These are phyloP conservation scores for Carallia brachiata DNA, from an alignment of 345 rosid genomes.

Conservation along the genomic window DNA sequence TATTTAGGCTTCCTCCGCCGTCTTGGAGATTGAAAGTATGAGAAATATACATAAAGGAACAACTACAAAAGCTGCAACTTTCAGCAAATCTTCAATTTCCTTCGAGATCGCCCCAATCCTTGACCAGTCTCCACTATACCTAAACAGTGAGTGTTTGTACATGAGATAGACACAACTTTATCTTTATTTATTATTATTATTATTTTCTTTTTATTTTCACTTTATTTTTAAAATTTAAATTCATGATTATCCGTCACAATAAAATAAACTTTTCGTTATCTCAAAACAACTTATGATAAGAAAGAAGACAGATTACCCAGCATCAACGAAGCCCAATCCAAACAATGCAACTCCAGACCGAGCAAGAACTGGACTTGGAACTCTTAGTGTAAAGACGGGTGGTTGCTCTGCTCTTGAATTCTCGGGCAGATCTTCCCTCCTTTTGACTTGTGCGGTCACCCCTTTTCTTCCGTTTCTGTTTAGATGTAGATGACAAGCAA, in stretches of 20 bases:
- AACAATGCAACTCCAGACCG: constrained; percentile 45
- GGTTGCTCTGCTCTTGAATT: constrained; percentile 10
- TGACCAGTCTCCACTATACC: constrained; percentile 95
- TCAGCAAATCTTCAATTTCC: constrained; percentile 64
- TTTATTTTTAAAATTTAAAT: too few species aligned
- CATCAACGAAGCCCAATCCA: constrained; percentile 74
- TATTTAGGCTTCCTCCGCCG: constrained; percentile 27
- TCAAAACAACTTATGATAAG: too few species aligned
- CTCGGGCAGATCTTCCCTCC: constrained; percentile 29
- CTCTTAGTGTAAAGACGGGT: background rate
- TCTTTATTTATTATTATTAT: too few species aligned
- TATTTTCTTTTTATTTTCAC: too few species aligned
- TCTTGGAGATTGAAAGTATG: constrained; percentile 36
- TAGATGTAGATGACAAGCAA: constrained; percentile 7
- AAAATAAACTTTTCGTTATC: background rate
- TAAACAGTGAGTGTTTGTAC: constrained; percentile 12
- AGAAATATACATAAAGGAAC: constrained; percentile 67
- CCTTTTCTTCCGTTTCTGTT: constrained; percentile 17
- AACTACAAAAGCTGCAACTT: constrained; percentile 60
- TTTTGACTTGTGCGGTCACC: constrained; percentile 28
- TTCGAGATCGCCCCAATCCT: constrained; percentile 78
- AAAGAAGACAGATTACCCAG: constrained; percentile 45
- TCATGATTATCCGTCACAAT: too few species aligned
- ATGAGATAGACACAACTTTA: background rate
- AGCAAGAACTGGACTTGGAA: constrained; percentile 24